Conservation (phyloP, 495 filamentous ascomycete genomes). For the Trichoderma reesei region DNA sequence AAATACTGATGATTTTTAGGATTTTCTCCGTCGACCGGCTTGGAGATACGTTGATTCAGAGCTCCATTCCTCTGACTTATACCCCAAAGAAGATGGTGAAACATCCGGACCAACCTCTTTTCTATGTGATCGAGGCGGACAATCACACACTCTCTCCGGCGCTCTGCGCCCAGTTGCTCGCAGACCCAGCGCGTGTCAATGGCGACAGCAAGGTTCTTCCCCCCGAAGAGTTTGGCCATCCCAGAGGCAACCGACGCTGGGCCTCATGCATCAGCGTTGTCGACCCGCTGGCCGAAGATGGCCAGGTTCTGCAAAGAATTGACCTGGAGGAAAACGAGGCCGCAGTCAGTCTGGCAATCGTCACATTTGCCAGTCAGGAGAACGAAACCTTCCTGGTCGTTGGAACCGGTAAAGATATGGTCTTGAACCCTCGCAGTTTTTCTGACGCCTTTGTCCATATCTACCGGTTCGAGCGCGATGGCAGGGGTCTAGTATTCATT, state of each 20-base stretch:
- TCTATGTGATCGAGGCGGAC: constrained; percentile 90
- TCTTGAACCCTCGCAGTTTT: constrained; percentile 61
- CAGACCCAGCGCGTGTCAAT: constrained; percentile 55
- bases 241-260: constrained; percentile 76
- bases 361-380: constrained; percentile 78
- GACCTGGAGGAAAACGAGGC: constrained; percentile 87
- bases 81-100: constrained; percentile 81
- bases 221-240: constrained; percentile 83
- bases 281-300: constrained; percentile 67
- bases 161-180: constrained; percentile 59
- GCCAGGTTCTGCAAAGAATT: constrained; percentile 56
- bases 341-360: constrained; percentile 73
- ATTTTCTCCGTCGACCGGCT: constrained; percentile 88
- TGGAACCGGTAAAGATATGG: constrained; percentile 85
- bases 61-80: constrained; percentile 79
- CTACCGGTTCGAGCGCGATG: constrained; percentile 82
- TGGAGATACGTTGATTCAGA: constrained; percentile 75
- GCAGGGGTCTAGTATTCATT: constrained; percentile 79
- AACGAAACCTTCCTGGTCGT: constrained; percentile 86
- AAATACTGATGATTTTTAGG: constrained; percentile 35
- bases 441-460: constrained; percentile 81
- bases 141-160: constrained; percentile 74
- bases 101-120: constrained; percentile 77
- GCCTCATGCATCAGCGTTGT: constrained; percentile 87
- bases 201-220: constrained; percentile 61